Evolutionary conservation across 1,139 yeast species (phyloP).

Genomic region (Yamadazyma jaroonii): DNA sequence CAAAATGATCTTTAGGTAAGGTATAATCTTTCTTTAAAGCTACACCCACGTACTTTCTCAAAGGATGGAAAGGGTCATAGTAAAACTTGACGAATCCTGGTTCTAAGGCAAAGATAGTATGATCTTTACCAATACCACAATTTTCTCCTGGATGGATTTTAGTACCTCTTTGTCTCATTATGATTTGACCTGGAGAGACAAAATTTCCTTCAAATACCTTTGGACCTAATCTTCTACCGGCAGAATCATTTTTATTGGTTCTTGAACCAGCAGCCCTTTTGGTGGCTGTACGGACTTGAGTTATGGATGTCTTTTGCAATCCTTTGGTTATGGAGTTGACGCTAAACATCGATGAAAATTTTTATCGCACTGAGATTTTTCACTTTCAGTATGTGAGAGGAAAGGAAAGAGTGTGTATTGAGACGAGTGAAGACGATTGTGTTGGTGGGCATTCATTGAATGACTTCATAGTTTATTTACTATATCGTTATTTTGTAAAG

Average conservation of each 20-base stretch:
- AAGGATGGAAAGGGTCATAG: constrained; percentile 95
- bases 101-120: constrained; percentile 85
- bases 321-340: too few relatives aligned
- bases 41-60: constrained; percentile 86
- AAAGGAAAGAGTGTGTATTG: too few relatives aligned
- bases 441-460: too few relatives aligned
- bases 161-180: constrained; percentile 97
- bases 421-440: background rate
- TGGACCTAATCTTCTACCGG: constrained; percentile 92
- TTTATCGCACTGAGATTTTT: too few relatives aligned
- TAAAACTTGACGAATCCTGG: constrained; percentile 93
- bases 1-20: constrained; percentile 87
- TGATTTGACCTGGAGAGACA: constrained; percentile 78
- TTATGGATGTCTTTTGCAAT: background rate
- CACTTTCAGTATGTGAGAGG: too few relatives aligned
- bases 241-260: constrained; percentile 91
- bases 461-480: too few relatives aligned
- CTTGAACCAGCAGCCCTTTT: constrained; percentile 93
- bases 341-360: too few relatives aligned
- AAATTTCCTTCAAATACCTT: constrained; percentile 74
- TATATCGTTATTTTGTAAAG: too few relatives aligned
- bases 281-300: constrained; percentile 76
- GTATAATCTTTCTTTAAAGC: constrained; percentile 62
- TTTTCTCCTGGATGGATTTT: constrained; percentile 94
- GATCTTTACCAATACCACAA: constrained; percentile 88